Base-by-base conservation (phyloP, 192 early-diverging fungal species). In the Paraglomus brasilianum region DNA sequence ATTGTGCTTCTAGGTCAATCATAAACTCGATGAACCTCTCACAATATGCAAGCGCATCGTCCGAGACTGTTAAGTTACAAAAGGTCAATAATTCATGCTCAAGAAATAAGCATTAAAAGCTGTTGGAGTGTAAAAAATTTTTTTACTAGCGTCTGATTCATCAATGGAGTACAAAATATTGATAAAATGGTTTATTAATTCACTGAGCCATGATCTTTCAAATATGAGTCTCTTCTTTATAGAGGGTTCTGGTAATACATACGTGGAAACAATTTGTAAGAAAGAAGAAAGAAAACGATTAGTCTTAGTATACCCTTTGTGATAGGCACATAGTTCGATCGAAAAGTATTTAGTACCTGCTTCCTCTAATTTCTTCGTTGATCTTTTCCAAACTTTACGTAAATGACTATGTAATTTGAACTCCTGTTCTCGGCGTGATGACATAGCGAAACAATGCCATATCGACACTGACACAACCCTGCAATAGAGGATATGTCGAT, bases 1-100 rank as follows among this genome's bases (percentile, higher is more conserved):
- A 76, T 78, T 97, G 96, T 15, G 92, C 83, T 61, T 89, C 86
- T 8, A 99, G 75, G 67, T 94, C 92, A 10, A 95, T 90, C 47
- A 99, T 68, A 17, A 99, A 83, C 77, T 97, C 94, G 10, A 96
- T 62, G 58, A 89, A 87, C 21, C 91, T 82, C 40, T 87, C 87
- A 58, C 80, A 81, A 59, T 91, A 95, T 22, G 72, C 70, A 24
- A 92, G 53, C 2, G 75, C 70, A 39, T 88, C 83, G 51, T 17
- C 45, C 38, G 14, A 14, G 15, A 5, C 15, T 11, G 43, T 66
- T 36, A 51, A 50, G 10, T 39, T 8, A 11, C 17, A 4, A 22
- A 22, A 21, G 8, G 53, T 19, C 4, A n/a, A 38, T 36, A 5
- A 74, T 4, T 9, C 42, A 3, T 44, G 11, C 10, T 40, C 43